Evolutionary conservation across 306 rosid species (phyloP).

Genomic region (Trichosanthes truncata): DNA sequence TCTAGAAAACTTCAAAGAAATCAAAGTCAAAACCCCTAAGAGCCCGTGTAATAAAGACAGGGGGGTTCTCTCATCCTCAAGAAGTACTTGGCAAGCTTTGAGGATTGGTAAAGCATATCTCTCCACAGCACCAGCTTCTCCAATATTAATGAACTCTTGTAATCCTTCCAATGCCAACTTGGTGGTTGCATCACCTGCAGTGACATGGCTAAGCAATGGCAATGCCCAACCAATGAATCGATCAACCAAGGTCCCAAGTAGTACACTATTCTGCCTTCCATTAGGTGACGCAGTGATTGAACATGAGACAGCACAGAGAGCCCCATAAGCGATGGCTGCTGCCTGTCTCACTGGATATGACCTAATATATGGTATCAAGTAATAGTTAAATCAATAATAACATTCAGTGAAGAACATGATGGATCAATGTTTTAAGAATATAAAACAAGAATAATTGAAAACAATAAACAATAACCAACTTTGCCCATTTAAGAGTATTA

Average conservation of each 20-base stretch:
- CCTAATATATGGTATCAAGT: slow-evolving; percentile 21
- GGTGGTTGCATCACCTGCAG: slow-evolving; percentile 39
- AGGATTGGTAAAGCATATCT: slow-evolving; percentile 73
- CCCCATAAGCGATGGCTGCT: slow-evolving; percentile 67
- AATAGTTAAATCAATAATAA: slow-evolving; percentile 7
- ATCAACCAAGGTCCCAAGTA: slow-evolving; percentile 65
- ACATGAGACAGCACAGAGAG: slow-evolving; percentile 65
- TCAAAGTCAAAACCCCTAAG: slow-evolving; percentile 59
- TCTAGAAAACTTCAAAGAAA: slow-evolving; percentile 64
- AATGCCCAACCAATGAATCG: slow-evolving; percentile 83
- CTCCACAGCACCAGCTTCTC: slow-evolving; percentile 61
- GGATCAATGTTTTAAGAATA: not conserved
- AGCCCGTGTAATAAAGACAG: slow-evolving; percentile 51
- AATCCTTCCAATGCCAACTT: slow-evolving; percentile 72
- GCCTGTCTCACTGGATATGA: slow-evolving; percentile 60
- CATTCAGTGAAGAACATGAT: not conserved
- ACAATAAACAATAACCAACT: not conserved
- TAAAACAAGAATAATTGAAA: not conserved
- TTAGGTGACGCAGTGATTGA: slow-evolving; percentile 48
- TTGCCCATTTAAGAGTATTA: not conserved
- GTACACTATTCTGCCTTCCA: slow-evolving; percentile 67
- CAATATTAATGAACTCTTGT: slow-evolving; percentile 70
- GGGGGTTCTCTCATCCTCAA: slow-evolving; percentile 95
- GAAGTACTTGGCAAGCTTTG: slow-evolving; percentile 77
- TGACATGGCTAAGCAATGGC: slow-evolving; percentile 57